These are phyloP conservation scores for Penicillium canariense DNA, from an alignment of 495 filamentous ascomycete genomes.

Conservation along the genomic window DNA sequence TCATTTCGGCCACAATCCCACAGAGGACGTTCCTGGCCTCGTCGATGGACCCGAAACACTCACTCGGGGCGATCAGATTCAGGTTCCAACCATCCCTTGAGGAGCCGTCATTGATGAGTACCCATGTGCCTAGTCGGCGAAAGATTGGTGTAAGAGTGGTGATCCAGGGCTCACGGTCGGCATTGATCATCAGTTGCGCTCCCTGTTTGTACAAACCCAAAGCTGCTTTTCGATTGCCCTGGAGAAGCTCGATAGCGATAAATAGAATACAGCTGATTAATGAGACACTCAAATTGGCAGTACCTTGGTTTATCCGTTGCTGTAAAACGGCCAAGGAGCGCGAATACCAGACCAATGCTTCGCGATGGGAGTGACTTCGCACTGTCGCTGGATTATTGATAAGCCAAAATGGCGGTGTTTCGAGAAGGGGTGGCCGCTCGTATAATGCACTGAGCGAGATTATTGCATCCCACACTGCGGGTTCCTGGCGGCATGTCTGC, in stretches of 20 bases:
- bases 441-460: constrained; percentile 23
- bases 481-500: constrained; percentile 22
- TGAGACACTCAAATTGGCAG: constrained; percentile 35
- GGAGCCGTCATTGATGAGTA: constrained; percentile 3
- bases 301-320: constrained; percentile 27
- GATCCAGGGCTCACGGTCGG: neutral
- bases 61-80: neutral
- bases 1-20: constrained; percentile 18
- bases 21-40: constrained; percentile 21
- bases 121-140: constrained; percentile 17
- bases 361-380: constrained; percentile 11
- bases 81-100: constrained; percentile 1
- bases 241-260: constrained; percentile 52
- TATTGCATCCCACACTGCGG: constrained; percentile 25
- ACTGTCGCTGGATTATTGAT: constrained; percentile 19
- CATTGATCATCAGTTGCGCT: constrained; percentile 14
- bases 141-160: constrained; percentile 16
- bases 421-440: constrained; percentile 22
- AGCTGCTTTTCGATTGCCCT: constrained; percentile 46
- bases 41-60: constrained; percentile 4
- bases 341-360: constrained; percentile 42
- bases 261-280: constrained; percentile 53
- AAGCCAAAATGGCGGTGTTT: constrained; percentile 10
- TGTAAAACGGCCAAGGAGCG: constrained; percentile 41
- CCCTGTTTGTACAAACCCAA: constrained; percentile 42